Conservation (phyloP, 345 rosid species). For the Raphanus raphanistrum region DNA sequence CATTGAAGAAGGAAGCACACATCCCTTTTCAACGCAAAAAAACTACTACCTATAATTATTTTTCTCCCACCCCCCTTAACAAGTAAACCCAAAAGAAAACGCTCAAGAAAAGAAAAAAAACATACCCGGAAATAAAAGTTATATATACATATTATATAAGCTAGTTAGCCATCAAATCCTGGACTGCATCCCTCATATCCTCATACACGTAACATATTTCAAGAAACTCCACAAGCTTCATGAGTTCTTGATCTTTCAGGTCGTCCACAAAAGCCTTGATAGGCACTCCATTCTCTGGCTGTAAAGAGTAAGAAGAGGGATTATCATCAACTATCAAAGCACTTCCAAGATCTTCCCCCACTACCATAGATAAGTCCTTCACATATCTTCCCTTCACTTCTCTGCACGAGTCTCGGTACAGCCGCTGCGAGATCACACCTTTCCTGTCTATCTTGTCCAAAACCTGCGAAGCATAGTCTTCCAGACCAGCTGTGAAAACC, state of each 20-base stretch:
- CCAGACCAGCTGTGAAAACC: constrained; percentile 83
- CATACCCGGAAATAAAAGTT: background rate
- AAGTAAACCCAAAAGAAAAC: background rate
- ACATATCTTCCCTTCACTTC: constrained; percentile 65
- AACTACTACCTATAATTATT: background rate
- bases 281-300: constrained; percentile 83
- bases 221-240: constrained; percentile 53
- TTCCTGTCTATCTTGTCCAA: constrained; percentile 62
- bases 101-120: background rate
- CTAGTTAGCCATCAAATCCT: constrained; percentile 29
- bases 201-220: constrained; percentile 48
- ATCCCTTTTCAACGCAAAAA: constrained; percentile 24
- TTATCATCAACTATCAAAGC: constrained; percentile 81
- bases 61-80: background rate
- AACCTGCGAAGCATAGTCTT: constrained; percentile 73
- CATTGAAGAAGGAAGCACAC: constrained; percentile 6
- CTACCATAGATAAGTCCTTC: constrained; percentile 68
- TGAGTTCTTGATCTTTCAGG: constrained; percentile 42
- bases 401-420: constrained; percentile 75
- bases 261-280: constrained; percentile 48
- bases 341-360: constrained; percentile 60
- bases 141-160: constrained; percentile 8
- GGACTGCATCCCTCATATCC: constrained; percentile 77
- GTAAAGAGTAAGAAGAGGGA: constrained; percentile 63
- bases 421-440: constrained; percentile 61